Percentiles rank a stretch among this genome's conserved stretches.
Evolutionary conservation across 345 rosid species (phyloP).

Genomic region (Crucihimalaya himalaica): DNA sequence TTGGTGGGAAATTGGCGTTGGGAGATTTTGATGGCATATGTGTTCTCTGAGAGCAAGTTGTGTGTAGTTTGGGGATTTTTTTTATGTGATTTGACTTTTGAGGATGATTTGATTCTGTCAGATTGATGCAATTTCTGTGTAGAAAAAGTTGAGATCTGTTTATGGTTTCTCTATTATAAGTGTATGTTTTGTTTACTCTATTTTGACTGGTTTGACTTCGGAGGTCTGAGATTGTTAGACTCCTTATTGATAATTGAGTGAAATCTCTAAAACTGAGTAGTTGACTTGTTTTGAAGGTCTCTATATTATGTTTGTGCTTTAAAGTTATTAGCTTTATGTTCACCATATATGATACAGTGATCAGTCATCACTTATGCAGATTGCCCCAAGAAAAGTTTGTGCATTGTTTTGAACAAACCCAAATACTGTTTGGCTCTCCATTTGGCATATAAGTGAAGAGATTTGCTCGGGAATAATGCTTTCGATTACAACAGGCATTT

Average conservation of each 20-base stretch:
- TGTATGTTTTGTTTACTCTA: constrained; percentile 18
- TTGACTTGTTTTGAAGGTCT: constrained; percentile 13
- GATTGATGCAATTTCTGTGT: constrained; percentile 18
- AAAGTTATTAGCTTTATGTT: background rate
- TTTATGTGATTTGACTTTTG: constrained; percentile 29
- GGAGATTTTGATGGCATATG: background rate
- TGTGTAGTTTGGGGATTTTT: constrained; percentile 14
- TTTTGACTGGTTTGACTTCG: constrained; percentile 27
- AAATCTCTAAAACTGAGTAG: background rate
- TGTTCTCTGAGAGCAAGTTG: background rate
- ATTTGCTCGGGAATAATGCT: background rate
- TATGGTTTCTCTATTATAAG: background rate
- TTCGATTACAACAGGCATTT: background rate
- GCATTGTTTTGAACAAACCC: background rate
- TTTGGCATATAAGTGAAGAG: background rate
- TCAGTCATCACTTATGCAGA: constrained; percentile 9
- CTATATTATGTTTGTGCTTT: background rate
- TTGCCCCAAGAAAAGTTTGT: background rate
- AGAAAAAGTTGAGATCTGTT: constrained; percentile 26
- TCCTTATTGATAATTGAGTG: constrained; percentile 21
- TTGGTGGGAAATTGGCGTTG: constrained; percentile 6
- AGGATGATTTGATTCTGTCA: constrained; percentile 12
- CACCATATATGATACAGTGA: constrained; percentile 11
- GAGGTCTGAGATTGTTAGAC: constrained; percentile 12
- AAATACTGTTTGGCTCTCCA: background rate